phyloP scores from a whole-genome alignment of 164 flowering plant species.

The Saururus chinensis region DNA sequence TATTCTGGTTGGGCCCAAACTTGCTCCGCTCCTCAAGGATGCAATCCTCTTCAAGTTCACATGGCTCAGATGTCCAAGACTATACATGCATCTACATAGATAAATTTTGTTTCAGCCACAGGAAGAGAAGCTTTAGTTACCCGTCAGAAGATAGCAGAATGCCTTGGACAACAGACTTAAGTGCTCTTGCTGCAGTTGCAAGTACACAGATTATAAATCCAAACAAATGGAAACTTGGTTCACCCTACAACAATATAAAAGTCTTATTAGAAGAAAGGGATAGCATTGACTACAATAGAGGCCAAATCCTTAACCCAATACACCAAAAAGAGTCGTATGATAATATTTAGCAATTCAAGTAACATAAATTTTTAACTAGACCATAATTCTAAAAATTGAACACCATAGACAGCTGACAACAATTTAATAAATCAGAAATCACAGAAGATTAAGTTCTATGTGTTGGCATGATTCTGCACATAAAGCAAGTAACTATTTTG shows the following conservation, averaged over 20 bases:
- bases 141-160: conserved; percentile 51
- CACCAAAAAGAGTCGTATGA: not conserved
- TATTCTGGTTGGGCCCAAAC: no score
- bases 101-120: not conserved
- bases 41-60: not conserved
- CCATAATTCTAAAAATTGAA: not conserved
- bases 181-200: conserved; percentile 54
- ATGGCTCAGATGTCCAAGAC: not conserved
- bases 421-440: not conserved
- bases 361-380: no score
- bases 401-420: not conserved
- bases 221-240: conserved; percentile 55
- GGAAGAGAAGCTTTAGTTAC: conserved; percentile 16
- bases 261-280: not conserved
- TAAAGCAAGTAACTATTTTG: no score
- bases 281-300: not conserved
- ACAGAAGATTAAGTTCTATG: no score
- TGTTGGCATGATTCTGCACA: no score
- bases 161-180: conserved; percentile 55
- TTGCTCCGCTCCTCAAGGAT: no score
- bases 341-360: no score
- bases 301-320: not conserved
- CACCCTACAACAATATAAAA: conserved; percentile 32
- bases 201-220: conserved; percentile 54
- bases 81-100: not conserved